Evolutionary conservation across 1,284 basidiomycete genomes (phyloP).

Genomic region (Trichosporon faecale): DNA sequence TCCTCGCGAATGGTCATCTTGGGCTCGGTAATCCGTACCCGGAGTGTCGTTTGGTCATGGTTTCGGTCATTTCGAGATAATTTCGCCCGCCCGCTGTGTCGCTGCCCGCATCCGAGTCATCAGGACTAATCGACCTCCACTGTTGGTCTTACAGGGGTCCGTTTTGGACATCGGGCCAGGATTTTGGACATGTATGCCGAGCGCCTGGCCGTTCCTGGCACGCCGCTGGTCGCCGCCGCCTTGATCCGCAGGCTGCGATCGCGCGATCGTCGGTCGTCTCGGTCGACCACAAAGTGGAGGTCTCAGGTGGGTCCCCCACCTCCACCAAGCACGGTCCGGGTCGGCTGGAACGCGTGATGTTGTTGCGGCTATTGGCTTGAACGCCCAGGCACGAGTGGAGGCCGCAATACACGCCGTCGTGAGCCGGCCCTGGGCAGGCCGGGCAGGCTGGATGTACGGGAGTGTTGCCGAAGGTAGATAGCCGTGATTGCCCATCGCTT

Average conservation of each 20-base stretch:
- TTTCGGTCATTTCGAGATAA: constrained; percentile 1
- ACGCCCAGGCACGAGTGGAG: background rate
- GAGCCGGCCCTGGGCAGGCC: too few species aligned
- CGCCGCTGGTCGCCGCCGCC: background rate
- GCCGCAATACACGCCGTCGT: background rate
- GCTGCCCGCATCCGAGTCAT: background rate
- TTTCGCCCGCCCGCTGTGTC: background rate
- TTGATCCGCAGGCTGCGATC: background rate
- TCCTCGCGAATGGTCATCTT: background rate
- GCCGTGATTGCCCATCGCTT: background rate
- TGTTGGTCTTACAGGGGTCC: background rate
- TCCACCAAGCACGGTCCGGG: background rate
- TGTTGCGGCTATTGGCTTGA: background rate
- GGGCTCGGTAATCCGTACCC: background rate
- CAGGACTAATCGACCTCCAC: background rate
- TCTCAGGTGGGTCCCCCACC: background rate
- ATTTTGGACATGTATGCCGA: background rate
- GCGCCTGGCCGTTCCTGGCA: background rate
- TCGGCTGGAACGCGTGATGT: background rate
- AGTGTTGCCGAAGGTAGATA: background rate
- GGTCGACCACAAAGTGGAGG: background rate
- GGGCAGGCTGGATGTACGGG: too few species aligned
- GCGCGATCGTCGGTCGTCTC: constrained; percentile 3
- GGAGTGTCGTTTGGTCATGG: background rate
- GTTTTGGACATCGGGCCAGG: background rate